These are phyloP conservation scores for Phlebiopsis gigantea DNA, from an alignment of 768 basidiomycete genomes.

Conservation along the genomic window DNA sequence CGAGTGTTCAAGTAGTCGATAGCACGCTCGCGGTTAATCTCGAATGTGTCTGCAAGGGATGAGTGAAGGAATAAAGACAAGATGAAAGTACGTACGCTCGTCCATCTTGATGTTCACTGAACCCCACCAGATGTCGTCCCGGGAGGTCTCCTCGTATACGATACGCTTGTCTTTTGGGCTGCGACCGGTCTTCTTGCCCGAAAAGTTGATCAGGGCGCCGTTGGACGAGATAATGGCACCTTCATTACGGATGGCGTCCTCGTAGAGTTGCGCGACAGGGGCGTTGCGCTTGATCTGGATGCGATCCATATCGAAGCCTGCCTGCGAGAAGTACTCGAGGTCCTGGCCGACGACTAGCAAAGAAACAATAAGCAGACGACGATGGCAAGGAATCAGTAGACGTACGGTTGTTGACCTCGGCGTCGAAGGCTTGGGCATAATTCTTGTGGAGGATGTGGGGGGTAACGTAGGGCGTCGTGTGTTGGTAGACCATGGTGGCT, in stretches of 20 bases:
- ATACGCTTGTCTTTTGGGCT: slow-evolving; percentile 99
- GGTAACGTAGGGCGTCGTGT: slow-evolving; percentile 75
- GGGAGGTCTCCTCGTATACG: slow-evolving; percentile 94
- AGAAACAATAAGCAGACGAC: slow-evolving; percentile 12
- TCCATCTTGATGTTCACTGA: slow-evolving; percentile 99
- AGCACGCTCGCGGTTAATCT: slow-evolving; percentile 97
- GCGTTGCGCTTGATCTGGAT: slow-evolving; percentile 96
- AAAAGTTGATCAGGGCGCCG: slow-evolving; percentile 99
- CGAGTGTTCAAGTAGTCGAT: slow-evolving; percentile 99
- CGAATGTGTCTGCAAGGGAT: slow-evolving; percentile 77
- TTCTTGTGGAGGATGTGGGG: slow-evolving; percentile 86
- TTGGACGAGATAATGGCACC: slow-evolving; percentile 96
- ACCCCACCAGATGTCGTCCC: slow-evolving; percentile 99
- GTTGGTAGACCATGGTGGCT: slow-evolving; percentile 57
- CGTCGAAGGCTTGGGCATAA: slow-evolving; percentile 72
- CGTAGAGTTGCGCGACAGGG: slow-evolving; percentile 84
- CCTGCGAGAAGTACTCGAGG: slow-evolving; percentile 96
- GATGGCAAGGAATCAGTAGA: slow-evolving; percentile 17
- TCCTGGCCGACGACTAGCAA: slow-evolving; percentile 82
- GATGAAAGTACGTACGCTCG: slow-evolving; percentile 57
- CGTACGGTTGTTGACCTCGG: slow-evolving; percentile 58
- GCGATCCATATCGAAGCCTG: slow-evolving; percentile 98
- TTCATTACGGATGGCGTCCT: slow-evolving; percentile 97
- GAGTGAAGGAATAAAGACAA: background rate
- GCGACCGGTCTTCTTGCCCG: slow-evolving; percentile 98